Evolutionary conservation across 2,329 filamentous ascomycete species (phyloP).

Genomic region (Fusarium neocosmosporiellum): DNA sequence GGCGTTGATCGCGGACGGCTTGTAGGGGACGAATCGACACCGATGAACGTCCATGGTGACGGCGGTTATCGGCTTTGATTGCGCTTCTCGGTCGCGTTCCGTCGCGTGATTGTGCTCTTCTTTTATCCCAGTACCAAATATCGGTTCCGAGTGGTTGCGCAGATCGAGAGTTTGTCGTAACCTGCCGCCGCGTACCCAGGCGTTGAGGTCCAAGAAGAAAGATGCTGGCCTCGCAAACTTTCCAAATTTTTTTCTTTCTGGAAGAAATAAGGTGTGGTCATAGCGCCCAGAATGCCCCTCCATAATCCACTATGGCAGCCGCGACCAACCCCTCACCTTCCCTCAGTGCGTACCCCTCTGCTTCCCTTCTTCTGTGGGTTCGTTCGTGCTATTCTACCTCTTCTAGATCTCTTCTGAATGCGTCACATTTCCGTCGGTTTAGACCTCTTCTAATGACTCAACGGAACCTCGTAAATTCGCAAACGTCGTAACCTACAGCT

Average conservation of each 20-base stretch:
- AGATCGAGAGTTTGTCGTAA: constrained; percentile 11
- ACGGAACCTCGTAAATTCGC: too few relatives aligned
- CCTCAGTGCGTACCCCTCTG: too few relatives aligned
- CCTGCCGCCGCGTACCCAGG: constrained; percentile 43
- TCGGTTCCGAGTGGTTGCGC: constrained; percentile 6
- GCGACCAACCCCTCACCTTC: too few relatives aligned
- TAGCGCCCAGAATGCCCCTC: constrained; percentile 43
- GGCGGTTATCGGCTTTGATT: constrained; percentile 9
- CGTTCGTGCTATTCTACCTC: too few relatives aligned
- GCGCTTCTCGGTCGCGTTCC: constrained; percentile 13
- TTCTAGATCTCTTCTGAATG: too few relatives aligned
- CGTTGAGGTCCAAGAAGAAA: constrained; percentile 44
- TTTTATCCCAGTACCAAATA: neutral
- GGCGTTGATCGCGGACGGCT: constrained; percentile 91
- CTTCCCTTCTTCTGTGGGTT: too few relatives aligned
- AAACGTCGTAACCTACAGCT: too few relatives aligned
- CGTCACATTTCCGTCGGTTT: too few relatives aligned
- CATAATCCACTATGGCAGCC: too few relatives aligned
- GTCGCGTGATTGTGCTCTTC: neutral
- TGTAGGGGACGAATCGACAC: constrained; percentile 94
- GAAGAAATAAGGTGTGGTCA: constrained; percentile 48
- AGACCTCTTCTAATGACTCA: too few relatives aligned
- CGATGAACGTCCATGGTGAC: constrained; percentile 90
- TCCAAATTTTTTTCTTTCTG: constrained; percentile 48
- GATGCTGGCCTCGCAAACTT: constrained; percentile 44